Percentiles rank a stretch among this genome's conserved stretches.
These are phyloP conservation scores for Plasmodium yoelii DNA, from an alignment of 169 alveolate species.

Conservation along the genomic window DNA sequence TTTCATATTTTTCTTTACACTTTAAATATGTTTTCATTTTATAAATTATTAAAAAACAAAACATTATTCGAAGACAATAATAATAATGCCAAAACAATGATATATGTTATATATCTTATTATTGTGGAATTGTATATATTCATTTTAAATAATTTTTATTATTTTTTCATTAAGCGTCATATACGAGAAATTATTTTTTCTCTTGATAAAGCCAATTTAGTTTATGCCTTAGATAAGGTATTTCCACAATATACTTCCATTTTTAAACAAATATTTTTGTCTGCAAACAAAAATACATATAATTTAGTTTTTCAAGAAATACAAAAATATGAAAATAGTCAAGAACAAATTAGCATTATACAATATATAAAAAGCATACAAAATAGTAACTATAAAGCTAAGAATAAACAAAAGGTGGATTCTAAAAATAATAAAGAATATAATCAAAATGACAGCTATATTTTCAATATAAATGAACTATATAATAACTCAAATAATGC, in stretches of 20 bases:
- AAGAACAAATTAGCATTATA: not conserved
- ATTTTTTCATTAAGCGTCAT: constrained; percentile 17
- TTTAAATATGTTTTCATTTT: constrained; percentile 30
- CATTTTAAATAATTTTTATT: constrained; percentile 30
- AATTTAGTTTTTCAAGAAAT: constrained; percentile 6
- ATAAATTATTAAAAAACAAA: constrained; percentile 14
- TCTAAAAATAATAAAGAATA: not conserved
- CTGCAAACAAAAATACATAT: not conserved
- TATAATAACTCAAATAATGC: too few species aligned
- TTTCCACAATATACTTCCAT: constrained; percentile 40
- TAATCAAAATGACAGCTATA: too few species aligned
- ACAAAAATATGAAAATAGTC: constrained; percentile 9
- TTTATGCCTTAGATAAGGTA: constrained; percentile 20
- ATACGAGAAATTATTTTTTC: constrained; percentile 16
- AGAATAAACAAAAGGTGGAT: constrained; percentile 8
- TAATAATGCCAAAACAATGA: constrained; percentile 11
- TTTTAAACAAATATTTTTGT: constrained; percentile 16
- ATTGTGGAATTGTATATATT: constrained; percentile 42
- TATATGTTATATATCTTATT: constrained; percentile 27
- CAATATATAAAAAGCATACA: not conserved
- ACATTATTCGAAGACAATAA: not conserved
- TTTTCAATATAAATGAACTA: too few species aligned
- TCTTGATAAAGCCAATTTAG: constrained; percentile 51
- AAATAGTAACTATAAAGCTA: not conserved
- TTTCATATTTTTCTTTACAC: constrained; percentile 34